phyloP scores from a whole-genome alignment of 2,329 filamentous ascomycete species.

The Monosporascus sp. region DNA sequence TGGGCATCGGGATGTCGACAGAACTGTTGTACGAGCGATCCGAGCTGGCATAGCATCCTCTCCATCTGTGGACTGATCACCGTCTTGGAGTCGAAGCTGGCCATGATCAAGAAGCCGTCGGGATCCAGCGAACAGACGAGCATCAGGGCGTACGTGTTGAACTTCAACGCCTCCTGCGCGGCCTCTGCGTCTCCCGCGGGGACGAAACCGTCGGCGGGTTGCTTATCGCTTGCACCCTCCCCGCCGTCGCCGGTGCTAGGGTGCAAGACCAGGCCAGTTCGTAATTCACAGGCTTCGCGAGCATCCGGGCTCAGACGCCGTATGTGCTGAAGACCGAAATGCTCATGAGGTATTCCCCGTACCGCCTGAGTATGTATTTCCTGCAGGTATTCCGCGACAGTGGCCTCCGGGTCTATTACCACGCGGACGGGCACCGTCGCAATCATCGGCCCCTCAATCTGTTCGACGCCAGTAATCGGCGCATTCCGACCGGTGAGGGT shows the following conservation, averaged over 20 bases:
- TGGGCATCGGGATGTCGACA: slow-evolving; percentile 30
- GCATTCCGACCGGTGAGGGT: slow-evolving; percentile 53
- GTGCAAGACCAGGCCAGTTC: slow-evolving; percentile 50
- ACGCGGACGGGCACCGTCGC: slow-evolving; percentile 54
- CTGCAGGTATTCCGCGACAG: slow-evolving; percentile 47
- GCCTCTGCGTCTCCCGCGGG: slow-evolving; percentile 51
- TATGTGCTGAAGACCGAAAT: slow-evolving; percentile 57
- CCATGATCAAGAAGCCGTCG: slow-evolving; percentile 52
- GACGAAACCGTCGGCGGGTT: slow-evolving; percentile 46
- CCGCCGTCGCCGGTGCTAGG: slow-evolving; percentile 30
- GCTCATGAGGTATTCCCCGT: slow-evolving; percentile 57
- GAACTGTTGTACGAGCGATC: slow-evolving; percentile 44
- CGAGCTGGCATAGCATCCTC: slow-evolving; percentile 46
- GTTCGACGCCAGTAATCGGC: slow-evolving; percentile 40
- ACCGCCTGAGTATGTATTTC: slow-evolving; percentile 51
- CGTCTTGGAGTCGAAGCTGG: slow-evolving; percentile 59
- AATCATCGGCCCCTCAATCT: slow-evolving; percentile 57
- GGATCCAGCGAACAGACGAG: slow-evolving; percentile 57
- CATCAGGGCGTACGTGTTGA: slow-evolving; percentile 58
- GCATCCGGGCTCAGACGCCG: slow-evolving; percentile 50
- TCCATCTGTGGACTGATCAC: slow-evolving; percentile 48
- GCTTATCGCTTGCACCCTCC: slow-evolving; percentile 20
- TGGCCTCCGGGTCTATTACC: slow-evolving; percentile 33
- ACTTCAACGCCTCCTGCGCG: slow-evolving; percentile 54
- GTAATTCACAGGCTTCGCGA: slow-evolving; percentile 49